Conservation (phyloP, 306 rosid species). For the Sicyos edulis region DNA sequence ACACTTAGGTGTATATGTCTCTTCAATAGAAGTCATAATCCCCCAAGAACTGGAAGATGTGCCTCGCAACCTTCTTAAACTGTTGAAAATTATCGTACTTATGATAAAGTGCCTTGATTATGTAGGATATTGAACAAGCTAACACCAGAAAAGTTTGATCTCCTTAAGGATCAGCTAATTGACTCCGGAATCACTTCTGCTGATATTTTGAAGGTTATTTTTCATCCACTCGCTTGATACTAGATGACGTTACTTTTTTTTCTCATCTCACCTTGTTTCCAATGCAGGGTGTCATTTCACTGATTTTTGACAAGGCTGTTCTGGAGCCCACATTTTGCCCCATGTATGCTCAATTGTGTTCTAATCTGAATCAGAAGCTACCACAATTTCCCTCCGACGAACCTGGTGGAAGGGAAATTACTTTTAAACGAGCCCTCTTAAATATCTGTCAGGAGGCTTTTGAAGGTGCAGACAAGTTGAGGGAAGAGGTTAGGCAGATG, state of each 20-base stretch:
- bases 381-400: conserved; percentile 87
- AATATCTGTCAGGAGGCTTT: conserved; percentile 95
- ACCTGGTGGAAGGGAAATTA: conserved; percentile 79
- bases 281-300: conserved; percentile 79
- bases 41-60: neutral
- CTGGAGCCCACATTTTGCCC: conserved; percentile 98
- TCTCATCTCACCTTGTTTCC: conserved; percentile 15
- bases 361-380: conserved; percentile 77
- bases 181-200: too few species aligned
- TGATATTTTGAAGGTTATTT: conserved; percentile 73
- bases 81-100: neutral
- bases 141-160: conserved; percentile 97
- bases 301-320: conserved; percentile 95
- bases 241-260: neutral
- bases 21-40: neutral
- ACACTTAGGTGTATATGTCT: neutral
- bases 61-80: neutral
- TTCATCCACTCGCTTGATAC: neutral
- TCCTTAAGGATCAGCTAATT: conserved; percentile 95
- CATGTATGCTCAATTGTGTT: conserved; percentile 87
- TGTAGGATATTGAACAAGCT: conserved; percentile 90
- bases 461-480: conserved; percentile 79
- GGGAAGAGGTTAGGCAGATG: conserved; percentile 81
- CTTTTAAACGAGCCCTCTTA: conserved; percentile 81
- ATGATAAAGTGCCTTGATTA: neutral